These are phyloP conservation scores for Lagenaria siceraria DNA, from an alignment of 306 rosid genomes.

Conservation along the genomic window DNA sequence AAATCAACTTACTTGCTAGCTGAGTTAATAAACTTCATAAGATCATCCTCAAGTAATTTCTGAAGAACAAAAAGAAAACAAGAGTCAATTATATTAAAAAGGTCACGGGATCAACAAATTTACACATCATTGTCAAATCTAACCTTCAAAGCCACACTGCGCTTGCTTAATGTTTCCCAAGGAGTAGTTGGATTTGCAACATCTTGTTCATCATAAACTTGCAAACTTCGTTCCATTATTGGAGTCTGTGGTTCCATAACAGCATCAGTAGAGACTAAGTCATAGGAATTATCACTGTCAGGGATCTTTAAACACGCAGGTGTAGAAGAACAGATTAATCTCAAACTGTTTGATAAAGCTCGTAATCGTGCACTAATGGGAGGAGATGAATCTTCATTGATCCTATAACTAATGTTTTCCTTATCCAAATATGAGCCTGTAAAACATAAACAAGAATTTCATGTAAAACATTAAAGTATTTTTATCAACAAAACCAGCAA, in stretches of 20 bases:
- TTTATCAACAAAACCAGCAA: background rate
- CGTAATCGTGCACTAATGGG: conserved; percentile 61
- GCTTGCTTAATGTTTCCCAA: conserved; percentile 43
- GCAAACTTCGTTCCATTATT: conserved; percentile 13
- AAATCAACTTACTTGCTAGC: conserved; percentile 61
- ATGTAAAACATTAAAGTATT: background rate
- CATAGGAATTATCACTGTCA: conserved; percentile 17
- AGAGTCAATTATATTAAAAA: conserved; percentile 1
- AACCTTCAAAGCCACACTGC: conserved; percentile 63
- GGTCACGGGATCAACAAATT: background rate
- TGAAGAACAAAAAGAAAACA: conserved; percentile 14
- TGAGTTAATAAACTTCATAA: conserved; percentile 51
- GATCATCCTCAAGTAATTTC: conserved; percentile 49
- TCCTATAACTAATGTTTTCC: conserved; percentile 24
- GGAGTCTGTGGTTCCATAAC: conserved; percentile 58
- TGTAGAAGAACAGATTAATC: conserved; percentile 29
- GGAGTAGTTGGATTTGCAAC: conserved; percentile 39
- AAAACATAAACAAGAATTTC: background rate
- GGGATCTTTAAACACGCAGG: conserved; percentile 20
- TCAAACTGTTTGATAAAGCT: conserved; percentile 42
- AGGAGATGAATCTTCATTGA: conserved; percentile 34
- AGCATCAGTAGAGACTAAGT: conserved; percentile 17
- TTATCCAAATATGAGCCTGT: conserved; percentile 27
- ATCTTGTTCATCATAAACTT: conserved; percentile 19
- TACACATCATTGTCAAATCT: background rate